A percentile compares a stretch with the other conserved stretches of the same genome.
These are phyloP conservation scores for Talaromyces marneffei DNA, from an alignment of 2,329 filamentous ascomycete genomes.

Conservation along the genomic window DNA sequence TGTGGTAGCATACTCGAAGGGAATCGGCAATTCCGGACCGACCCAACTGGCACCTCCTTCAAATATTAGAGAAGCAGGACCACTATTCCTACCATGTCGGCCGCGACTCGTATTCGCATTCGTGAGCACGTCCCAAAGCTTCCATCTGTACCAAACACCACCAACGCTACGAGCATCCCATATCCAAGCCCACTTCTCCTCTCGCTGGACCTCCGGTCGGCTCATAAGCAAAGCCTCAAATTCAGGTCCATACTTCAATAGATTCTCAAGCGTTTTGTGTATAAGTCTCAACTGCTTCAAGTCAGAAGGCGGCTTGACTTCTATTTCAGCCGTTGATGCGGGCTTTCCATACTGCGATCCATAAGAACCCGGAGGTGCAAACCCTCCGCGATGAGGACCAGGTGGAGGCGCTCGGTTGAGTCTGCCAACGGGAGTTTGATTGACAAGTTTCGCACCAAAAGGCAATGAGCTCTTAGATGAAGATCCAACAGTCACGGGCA, in stretches of 20 bases:
- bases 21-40: conserved; percentile 63
- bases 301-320: conserved; percentile 69
- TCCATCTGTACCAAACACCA: conserved; percentile 89
- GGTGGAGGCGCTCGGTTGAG: conserved; percentile 46
- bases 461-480: conserved; percentile 55
- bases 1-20: conserved; percentile 71
- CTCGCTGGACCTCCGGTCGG: conserved; percentile 70
- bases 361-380: conserved; percentile 73
- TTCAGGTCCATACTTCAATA: conserved; percentile 74
- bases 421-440: conserved; percentile 42
- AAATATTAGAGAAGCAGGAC: conserved; percentile 57
- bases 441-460: conserved; percentile 69
- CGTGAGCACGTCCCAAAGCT: conserved; percentile 80
- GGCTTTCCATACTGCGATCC: conserved; percentile 43
- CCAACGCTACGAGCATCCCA: conserved; percentile 77
- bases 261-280: conserved; percentile 76
- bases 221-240: conserved; percentile 93
- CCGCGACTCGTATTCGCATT: conserved; percentile 45
- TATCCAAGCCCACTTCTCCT: conserved; percentile 90
- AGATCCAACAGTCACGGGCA: conserved; percentile 43
- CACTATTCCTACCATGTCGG: conserved; percentile 44
- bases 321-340: conserved; percentile 56
- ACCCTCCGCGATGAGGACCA: conserved; percentile 53
- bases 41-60: conserved; percentile 75
- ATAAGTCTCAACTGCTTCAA: conserved; percentile 75